Base-by-base conservation (phyloP, 345 rosid species). In the Eutrema yunnanense region DNA sequence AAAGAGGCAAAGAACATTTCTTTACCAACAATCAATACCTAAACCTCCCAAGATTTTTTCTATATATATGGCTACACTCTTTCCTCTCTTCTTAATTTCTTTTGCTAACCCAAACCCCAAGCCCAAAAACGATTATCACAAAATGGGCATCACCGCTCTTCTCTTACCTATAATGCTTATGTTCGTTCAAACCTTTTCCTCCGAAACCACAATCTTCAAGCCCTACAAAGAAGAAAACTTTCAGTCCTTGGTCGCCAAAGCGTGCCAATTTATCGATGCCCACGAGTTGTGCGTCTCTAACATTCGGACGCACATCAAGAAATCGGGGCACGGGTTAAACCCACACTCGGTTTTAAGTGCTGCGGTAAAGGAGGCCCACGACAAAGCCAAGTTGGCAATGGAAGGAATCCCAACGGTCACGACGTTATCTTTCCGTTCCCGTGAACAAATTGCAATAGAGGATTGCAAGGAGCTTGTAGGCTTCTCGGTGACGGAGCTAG, bases 391-490 rank as follows among this genome's bases (percentile, higher is more conserved):
- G 59, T 76, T 47, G n/a, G 86, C 96, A 11, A 78, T 87, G 37
- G 78, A 86, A 16, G 57, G 40, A 26, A 77, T 89, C 62, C 79
- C 89, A 9, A 84, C 78, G 78, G 87, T 92, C 82, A 85, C 83
- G 0, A 40, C 81, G 19, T 67, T 90, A 62, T 92, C 76, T 29
- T 12, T 85, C 73, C 85, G 85, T 62, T 86, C 85, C 26, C 95
- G 96, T 0, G 97, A 95, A 49, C 96, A 95, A 43, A 47, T 87
- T 0, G 97, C 97, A 0, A 82, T 92, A 3, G 97, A 85, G 55
- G 99, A 95, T 68, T 95, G 99, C 83, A 86, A 88, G 78, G 96
- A 92, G 62, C 96, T 95, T 51, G 80, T 95, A 0, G 99, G 92
- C 74, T 88, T 87, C 82, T 95, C 99, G 0, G 86, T 95, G 43